phyloP scores from a whole-genome alignment of 2,329 filamentous ascomycete species.

The Boeremia exigua region DNA sequence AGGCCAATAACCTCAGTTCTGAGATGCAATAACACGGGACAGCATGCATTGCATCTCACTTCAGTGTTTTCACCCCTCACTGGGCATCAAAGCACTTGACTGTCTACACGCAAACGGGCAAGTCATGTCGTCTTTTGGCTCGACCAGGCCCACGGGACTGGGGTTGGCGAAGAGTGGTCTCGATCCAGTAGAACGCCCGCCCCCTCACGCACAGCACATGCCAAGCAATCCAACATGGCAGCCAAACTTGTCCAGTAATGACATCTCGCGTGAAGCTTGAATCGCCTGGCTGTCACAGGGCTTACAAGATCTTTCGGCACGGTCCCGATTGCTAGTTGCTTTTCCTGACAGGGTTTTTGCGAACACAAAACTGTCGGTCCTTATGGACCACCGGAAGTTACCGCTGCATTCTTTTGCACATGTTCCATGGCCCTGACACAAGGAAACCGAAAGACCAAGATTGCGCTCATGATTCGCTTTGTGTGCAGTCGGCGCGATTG shows the following conservation, averaged over 20 bases:
- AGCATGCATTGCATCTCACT: slow-evolving; percentile 12
- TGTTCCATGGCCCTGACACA: background rate
- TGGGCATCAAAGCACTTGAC: slow-evolving; percentile 7
- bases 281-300: background rate
- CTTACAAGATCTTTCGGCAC: slow-evolving; percentile 2
- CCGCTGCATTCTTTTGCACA: background rate
- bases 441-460: background rate
- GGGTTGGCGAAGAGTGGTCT: slow-evolving; percentile 32
- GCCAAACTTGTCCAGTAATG: background rate
- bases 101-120: slow-evolving; percentile 11
- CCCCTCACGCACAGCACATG: slow-evolving; percentile 12
- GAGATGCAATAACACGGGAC: slow-evolving; percentile 12
- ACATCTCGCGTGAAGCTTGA: background rate
- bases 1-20: slow-evolving; percentile 10
- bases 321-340: background rate
- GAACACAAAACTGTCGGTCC: background rate
- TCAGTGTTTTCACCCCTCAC: slow-evolving; percentile 15
- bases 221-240: slow-evolving; percentile 5
- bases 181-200: slow-evolving; percentile 19
- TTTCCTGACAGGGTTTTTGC: slow-evolving; percentile 1
- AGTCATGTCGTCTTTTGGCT: slow-evolving; percentile 6
- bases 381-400: background rate
- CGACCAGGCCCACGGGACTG: slow-evolving; percentile 16
- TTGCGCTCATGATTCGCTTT: background rate
- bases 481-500: background rate